Evolutionary conservation across 257 asterid species (phyloP).

Genomic region (Solanum chilense): DNA sequence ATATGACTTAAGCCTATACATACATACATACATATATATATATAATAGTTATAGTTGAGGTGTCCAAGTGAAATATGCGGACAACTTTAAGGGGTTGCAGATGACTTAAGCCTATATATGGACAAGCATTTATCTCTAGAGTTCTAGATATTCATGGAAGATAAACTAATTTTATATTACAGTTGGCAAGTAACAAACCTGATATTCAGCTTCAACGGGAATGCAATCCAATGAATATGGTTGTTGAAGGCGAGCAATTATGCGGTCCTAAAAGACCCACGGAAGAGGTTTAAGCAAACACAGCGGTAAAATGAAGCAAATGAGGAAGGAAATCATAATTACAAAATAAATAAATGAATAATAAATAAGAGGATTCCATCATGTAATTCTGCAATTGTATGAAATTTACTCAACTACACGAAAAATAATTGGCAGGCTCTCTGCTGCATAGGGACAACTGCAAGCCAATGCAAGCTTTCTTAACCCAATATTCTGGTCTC

Average conservation of each 20-base stretch:
- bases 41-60: no score
- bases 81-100: no score
- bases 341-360: not conserved
- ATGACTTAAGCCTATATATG: not conserved
- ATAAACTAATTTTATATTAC: not conserved
- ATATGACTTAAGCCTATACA: no score
- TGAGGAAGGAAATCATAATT: not conserved
- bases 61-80: no score
- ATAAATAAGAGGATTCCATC: not conserved
- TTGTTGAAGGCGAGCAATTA: constrained; percentile 97
- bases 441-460: not conserved
- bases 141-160: not conserved
- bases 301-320: not conserved
- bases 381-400: not conserved
- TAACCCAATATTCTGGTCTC: not conserved
- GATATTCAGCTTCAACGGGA: constrained; percentile 97
- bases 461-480: not conserved
- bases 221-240: constrained; percentile 98
- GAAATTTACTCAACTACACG: not conserved
- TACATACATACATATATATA: no score
- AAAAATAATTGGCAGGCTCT: not conserved
- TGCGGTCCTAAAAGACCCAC: constrained; percentile 56
- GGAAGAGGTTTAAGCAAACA: not conserved
- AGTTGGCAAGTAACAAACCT: constrained; percentile 37
- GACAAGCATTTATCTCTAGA: not conserved